Evolutionary conservation across 2,329 filamentous ascomycete genomes (phyloP).

Genomic region (Pseudogymnoascus sp.): DNA sequence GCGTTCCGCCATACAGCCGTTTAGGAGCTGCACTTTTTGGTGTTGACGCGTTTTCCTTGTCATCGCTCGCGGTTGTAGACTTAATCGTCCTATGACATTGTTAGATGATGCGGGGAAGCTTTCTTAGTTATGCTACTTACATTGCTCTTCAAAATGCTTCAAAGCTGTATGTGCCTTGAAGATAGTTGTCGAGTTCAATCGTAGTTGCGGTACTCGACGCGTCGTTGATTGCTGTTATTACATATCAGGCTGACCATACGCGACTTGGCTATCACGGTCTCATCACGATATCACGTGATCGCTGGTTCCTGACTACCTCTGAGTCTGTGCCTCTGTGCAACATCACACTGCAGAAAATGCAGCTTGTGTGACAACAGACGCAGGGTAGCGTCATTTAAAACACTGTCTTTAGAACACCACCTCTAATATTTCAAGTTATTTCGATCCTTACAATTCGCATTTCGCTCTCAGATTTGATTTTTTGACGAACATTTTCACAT

Average conservation of each 20-base stretch:
- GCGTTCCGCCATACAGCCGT: slow-evolving; percentile 37
- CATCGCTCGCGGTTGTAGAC: slow-evolving; percentile 23
- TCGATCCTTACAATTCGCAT: background rate
- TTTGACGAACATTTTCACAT: background rate
- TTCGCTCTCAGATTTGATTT: background rate
- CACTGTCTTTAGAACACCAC: background rate
- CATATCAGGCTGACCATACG: background rate
- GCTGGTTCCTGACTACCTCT: background rate
- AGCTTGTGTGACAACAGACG: background rate
- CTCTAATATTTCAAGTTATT: background rate
- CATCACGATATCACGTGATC: background rate
- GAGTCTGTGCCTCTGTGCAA: background rate
- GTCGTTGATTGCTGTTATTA: background rate
- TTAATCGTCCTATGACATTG: background rate
- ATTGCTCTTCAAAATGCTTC: background rate
- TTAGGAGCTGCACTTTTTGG: slow-evolving; percentile 15
- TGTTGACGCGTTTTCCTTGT: slow-evolving; percentile 32
- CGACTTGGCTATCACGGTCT: background rate
- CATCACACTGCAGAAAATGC: background rate
- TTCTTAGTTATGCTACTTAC: background rate
- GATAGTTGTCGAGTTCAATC: background rate
- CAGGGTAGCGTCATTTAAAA: background rate
- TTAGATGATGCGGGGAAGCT: background rate
- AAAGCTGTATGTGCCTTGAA: background rate
- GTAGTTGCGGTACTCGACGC: background rate